phyloP scores from a whole-genome alignment of 768 basidiomycete species.

The Psilocybe cyanescens region DNA sequence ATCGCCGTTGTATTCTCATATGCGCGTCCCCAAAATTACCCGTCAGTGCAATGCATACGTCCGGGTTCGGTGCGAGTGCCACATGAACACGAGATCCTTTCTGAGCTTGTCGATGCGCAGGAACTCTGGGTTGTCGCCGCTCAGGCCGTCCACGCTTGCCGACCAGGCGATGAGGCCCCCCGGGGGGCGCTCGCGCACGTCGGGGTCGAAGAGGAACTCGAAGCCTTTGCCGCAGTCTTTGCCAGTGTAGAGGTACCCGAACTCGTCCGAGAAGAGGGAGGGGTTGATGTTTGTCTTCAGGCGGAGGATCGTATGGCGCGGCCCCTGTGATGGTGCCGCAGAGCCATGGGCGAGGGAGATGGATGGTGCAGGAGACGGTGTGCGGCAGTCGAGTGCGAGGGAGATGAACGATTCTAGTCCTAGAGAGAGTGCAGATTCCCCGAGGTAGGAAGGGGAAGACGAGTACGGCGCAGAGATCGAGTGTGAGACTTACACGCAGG shows the following conservation, averaged over 20 bases:
- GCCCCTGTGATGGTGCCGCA: background rate
- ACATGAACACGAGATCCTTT: constrained; percentile 93
- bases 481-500: too few species aligned
- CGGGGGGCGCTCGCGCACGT: constrained; percentile 46
- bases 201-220: constrained; percentile 82
- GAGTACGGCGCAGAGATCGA: too few species aligned
- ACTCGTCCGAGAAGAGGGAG: constrained; percentile 83
- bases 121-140: too few species aligned
- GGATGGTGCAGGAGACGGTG: constrained; percentile 4
- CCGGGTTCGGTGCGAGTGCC: constrained; percentile 94
- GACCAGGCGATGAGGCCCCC: background rate
- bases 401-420: constrained; percentile 41
- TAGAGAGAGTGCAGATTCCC: constrained; percentile 66
- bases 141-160: too few species aligned
- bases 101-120: too few species aligned
- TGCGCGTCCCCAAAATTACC: constrained; percentile 53
- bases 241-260: constrained; percentile 95
- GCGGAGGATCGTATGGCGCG: constrained; percentile 54
- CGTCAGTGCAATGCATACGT: constrained; percentile 81
- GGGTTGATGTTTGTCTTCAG: constrained; percentile 75
- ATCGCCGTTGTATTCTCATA: constrained; percentile 77
- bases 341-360: background rate
- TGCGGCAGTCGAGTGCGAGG: constrained; percentile 47
- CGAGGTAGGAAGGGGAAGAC: constrained; percentile 38
- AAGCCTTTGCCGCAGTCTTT: constrained; percentile 88